Evolutionary conservation across 345 rosid species (phyloP), one percentile per base, ranked within the genome.

Genomic region (Populus euphratica): DNA sequence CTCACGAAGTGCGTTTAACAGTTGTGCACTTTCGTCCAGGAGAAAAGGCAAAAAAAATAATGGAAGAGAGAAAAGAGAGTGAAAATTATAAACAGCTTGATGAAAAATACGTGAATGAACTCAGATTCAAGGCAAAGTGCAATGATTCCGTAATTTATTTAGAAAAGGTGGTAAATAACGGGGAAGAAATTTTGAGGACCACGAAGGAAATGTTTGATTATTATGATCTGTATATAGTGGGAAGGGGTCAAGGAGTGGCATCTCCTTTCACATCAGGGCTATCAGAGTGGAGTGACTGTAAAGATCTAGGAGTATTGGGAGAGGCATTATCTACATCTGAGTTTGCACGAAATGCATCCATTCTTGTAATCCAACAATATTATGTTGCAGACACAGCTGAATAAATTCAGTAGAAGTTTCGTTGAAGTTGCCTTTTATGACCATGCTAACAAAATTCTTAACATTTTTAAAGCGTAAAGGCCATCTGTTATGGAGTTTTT

Each of bases 221-320:
- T 4, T 82, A 23, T 29, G 90, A 87, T 44, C 73, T 87, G 62
- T 85, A 81, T n/a, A 41, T 87, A 23, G 82, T 85, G 1, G 90
- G 90, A 25, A 78, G 76, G 62, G 84, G 88, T 4, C 10, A 74
- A 6, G 77, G 61, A 29, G 39, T 14, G 5, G 17, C 17, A 5
- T 69, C 84, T 5, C 76, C 80, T 3, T 25, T 87, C 31, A 79
- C 83, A 3, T 29, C 4, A 12, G 87, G 84, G 6, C 14, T 87
- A 52, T 69, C 82, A 12, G 82, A 76, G 25, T 85, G 84, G 86
- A 75, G 66, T 35, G 85, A 85, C 0, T 62, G 14, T 35, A 84
- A 81, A 5, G 85, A 87, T 23, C 67, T 83, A 5, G 90, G 88
- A 27, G 64, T 73, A 0, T 61, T 85, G 0, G 87, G 88, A 16